These are phyloP conservation scores for Starmerella asiatica DNA, from an alignment of 805 yeast species.

Conservation along the genomic window DNA sequence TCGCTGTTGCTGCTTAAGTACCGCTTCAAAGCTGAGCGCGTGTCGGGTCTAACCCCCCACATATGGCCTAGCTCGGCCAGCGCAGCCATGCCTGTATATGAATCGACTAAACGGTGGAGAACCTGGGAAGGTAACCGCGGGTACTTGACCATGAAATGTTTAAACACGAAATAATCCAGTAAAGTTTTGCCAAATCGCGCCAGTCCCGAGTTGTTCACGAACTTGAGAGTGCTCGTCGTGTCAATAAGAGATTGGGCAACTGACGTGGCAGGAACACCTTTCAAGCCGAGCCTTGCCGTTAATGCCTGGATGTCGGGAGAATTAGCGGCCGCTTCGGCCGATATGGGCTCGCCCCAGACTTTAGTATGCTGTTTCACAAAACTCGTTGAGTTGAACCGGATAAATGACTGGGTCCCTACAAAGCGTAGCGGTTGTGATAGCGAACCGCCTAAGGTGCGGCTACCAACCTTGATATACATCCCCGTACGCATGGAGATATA, in stretches of 20 bases:
- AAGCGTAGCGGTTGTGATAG: not conserved
- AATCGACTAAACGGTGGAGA: constrained; percentile 59
- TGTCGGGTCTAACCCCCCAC: constrained; percentile 87
- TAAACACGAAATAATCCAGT: constrained; percentile 60
- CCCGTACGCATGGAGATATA: not conserved
- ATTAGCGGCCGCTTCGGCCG: constrained; percentile 41
- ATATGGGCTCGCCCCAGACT: constrained; percentile 24
- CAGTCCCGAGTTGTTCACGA: constrained; percentile 64
- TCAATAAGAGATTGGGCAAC: constrained; percentile 74
- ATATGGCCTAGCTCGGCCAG: constrained; percentile 50
- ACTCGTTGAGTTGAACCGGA: constrained; percentile 5
- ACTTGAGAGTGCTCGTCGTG: constrained; percentile 31
- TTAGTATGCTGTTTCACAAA: constrained; percentile 19
- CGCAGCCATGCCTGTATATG: constrained; percentile 56
- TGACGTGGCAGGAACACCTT: constrained; percentile 42
- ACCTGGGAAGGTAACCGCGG: constrained; percentile 84
- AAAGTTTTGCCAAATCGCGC: constrained; percentile 71
- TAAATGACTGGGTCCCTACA: not conserved
- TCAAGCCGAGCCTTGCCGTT: constrained; percentile 57
- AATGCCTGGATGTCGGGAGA: constrained; percentile 67
- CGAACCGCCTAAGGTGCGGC: not conserved
- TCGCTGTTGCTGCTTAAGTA: constrained; percentile 56
- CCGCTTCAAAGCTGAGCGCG: constrained; percentile 47
- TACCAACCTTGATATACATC: not conserved
- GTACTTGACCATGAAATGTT: constrained; percentile 56